Base-by-base conservation (phyloP, 768 basidiomycete species). In the Boletus sp. region DNA sequence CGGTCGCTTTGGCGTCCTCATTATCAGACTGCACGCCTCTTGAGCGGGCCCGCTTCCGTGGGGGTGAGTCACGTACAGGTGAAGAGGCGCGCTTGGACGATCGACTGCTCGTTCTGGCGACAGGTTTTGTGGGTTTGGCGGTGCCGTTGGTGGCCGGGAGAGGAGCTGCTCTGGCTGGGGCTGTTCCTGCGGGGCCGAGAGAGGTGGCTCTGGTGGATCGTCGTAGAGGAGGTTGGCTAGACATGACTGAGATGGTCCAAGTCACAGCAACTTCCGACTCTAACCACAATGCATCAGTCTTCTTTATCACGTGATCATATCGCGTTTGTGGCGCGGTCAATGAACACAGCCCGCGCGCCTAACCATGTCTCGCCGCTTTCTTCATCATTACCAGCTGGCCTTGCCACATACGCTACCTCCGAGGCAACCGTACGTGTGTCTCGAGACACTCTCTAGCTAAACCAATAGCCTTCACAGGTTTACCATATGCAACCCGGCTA, bases 401-500 rank as follows among this genome's bases (percentile, higher is more conserved):
- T 24, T 24, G 24, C 24, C 24, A 24, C 24, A 24, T 24, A 24
- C 24, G 24, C 24, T 24, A 24, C 24, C 24, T 24, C 24, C 3
- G 24, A 24, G 24, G 24, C 2, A 24, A 24, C 24, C 24, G 24
- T 24, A 20, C 20, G 63, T 41, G 10, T 17, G 1, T 32, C 24
- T 28, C n/a, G 24, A 20, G 17, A 33, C 9, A 24, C 24, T 24
- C 24, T 24, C 24, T 24, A 24, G 24, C 24, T 24, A 24, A 24
- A 24, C 24, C 24, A 24, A 24, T 24, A 24, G 24, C n/a, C 6
- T 42, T 1, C 32, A 17, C 52, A 87, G 83, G 18, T 78, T 87
- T 52, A 64, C 67, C 15, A 81, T 92, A 8, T 66, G 67, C 44
- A 90, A 90, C 68, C 90, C 90, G 11, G 88, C 90, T 3, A 89